Evolutionary conservation across 768 basidiomycete genomes (phyloP), one percentile per base, ranked within the genome.

Genomic region (Coprinopsis marcescibilis): DNA sequence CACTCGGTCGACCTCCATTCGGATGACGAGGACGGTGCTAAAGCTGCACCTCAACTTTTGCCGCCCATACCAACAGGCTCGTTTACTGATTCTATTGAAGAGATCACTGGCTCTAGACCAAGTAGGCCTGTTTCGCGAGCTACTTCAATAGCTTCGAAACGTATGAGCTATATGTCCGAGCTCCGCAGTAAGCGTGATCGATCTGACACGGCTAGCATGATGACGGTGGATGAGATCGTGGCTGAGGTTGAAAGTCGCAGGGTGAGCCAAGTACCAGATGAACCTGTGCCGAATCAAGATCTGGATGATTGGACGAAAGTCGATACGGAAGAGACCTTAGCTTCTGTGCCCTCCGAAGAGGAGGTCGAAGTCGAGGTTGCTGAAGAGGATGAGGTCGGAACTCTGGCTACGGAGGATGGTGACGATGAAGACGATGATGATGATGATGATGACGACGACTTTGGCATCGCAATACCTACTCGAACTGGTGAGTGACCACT

Each of bases 171-270:
- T 60, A 84, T 88, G 69, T 85, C 83, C 1, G 89, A 91, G 58
- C 62, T 90, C 46, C 73, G 88, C 50, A 87, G 80, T 62, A 88
- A 82, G 61, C 81, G 87, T 17, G 91, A 96, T 57, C 73, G 77
- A 30, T 88, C 87, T 0, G 92, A 95, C 58, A 90, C 91, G 6
- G 90, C 89, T 3, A 92, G 89, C 55, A 67, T 97, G 57, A 76
- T 97, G 65, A 99, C 95, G 0, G 89, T 99, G 19, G 95, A 99
- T 58, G 92, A 99, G 66, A 96, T 99, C 57, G 97, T 96, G 0
- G 93, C 91, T 8, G 88, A 95, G 58, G 88, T 99, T 6, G 95
- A 80, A 57, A 89, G 81, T 56, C 71, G 79, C 29, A 67, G 78
- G 48, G 78, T 74, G 44, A 81, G 76, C 55, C 73, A 69, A 55